These are phyloP conservation scores for Candida ulmi DNA, from an alignment of 805 yeast species.

Conservation along the genomic window DNA sequence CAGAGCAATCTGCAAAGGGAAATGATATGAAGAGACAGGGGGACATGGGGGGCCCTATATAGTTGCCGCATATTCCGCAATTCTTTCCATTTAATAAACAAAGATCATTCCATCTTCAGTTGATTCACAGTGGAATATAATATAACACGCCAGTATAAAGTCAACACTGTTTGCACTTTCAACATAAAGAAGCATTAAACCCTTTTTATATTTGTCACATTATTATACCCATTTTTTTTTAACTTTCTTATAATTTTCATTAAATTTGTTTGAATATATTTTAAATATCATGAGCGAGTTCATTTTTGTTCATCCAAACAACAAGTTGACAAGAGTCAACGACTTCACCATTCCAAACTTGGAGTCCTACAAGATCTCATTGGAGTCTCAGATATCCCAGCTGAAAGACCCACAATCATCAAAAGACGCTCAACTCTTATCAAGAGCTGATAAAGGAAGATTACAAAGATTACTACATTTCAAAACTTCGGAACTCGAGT, in stretches of 20 bases:
- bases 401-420: not conserved
- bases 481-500: slow-evolving; percentile 15
- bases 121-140: too few relatives aligned
- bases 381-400: slow-evolving; percentile 10
- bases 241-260: too few relatives aligned
- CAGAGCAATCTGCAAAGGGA: too few relatives aligned
- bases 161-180: too few relatives aligned
- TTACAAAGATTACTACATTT: slow-evolving; percentile 3
- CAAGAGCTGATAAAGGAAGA: slow-evolving; percentile 1
- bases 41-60: too few relatives aligned
- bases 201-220: not conserved
- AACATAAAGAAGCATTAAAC: not conserved
- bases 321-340: slow-evolving; percentile 17
- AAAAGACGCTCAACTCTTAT: not conserved
- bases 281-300: not conserved
- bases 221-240: too few relatives aligned
- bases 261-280: too few relatives aligned
- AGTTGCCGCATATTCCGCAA: too few relatives aligned
- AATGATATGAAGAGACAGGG: too few relatives aligned
- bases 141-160: too few relatives aligned
- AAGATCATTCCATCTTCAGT: too few relatives aligned
- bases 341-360: slow-evolving; percentile 18
- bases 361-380: slow-evolving; percentile 7
- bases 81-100: too few relatives aligned
- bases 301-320: slow-evolving; percentile 19